Conservation (phyloP, 2,329 filamentous ascomycete genomes). For the Phyllosticta citriasiana region DNA sequence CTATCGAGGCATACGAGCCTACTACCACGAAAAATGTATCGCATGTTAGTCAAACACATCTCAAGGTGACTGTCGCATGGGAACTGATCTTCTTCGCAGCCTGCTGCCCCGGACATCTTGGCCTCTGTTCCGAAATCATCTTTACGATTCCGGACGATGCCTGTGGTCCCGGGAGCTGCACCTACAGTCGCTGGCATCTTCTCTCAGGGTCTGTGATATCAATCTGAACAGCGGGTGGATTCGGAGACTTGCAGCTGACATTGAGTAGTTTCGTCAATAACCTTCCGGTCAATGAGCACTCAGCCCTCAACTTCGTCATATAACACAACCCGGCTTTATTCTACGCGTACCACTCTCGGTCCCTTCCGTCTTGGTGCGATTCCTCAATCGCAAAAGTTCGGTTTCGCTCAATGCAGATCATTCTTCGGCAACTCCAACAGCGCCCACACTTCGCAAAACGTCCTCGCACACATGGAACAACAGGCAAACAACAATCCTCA, state of each 20-base stretch:
- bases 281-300: constrained; percentile 1
- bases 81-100: neutral
- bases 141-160: constrained; percentile 13
- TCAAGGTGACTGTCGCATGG: neutral
- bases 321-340: constrained; percentile 27
- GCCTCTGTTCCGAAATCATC: constrained; percentile 9
- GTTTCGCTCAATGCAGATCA: constrained; percentile 33
- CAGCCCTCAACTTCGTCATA: neutral
- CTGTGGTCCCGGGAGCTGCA: neutral
- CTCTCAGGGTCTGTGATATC: constrained; percentile 2
- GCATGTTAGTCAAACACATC: neutral
- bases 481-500: constrained; percentile 85
- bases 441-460: constrained; percentile 36
- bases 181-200: constrained; percentile 5
- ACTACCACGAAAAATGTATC: neutral
- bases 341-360: constrained; percentile 27
- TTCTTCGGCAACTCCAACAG: constrained; percentile 29
- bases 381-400: constrained; percentile 22
- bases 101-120: neutral
- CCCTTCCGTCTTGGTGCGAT: constrained; percentile 23
- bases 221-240: neutral
- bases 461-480: constrained; percentile 79
- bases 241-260: neutral
- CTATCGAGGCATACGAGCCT: neutral
- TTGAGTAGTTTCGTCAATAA: neutral